Base-by-base conservation (phyloP, 441 rosid genomes). In the Aquilaria agallochum region DNA sequence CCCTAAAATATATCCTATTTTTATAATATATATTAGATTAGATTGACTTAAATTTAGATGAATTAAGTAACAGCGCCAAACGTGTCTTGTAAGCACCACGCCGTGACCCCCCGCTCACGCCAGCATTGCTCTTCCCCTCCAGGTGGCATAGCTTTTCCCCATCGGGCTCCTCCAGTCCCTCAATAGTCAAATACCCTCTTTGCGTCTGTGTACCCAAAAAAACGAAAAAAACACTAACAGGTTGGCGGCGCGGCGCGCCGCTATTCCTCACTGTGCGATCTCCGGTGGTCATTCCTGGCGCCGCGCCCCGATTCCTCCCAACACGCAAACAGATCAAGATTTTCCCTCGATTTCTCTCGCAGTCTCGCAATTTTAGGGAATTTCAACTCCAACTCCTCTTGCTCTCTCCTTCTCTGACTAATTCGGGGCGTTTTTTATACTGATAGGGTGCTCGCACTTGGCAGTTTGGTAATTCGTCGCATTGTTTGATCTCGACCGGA, bases 201-300 rank as follows among this genome's bases (percentile, higher is more conserved):
- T 20, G 27, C 27, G 27, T 20, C 10, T 31, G 5, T 3, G 34
- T 42, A 5, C 14, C 5, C 11, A 55, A 55, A 33, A 31, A 33
- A 55, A 55, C 1, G 14, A 4, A 5, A 3, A 34, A 47, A 47
- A 0, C 1, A 47, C 50, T 13, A 47, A 13, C 11, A 20, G 27
- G 27, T 20, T 0, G 27, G 27, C 27, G 27, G 27, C 27, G 27
- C 15, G 15, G 0, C 15, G 15, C 15, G 15, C 15, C 15, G 15
- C 13, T 8, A 13, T 8, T 13, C 50, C 1, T 62, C 68, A 72
- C 78, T 80, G 60, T 61, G 57, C 9, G 81, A 80, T 78, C 79
- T 49, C 27, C 31, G 67, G 66, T 69, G 69, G 73, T 72, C 80
- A 75, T 72, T 64, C 60, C 58, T 66, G 60, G 45, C 47, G 12